A percentile compares a stretch with the other conserved stretches of the same genome.
phyloP scores from a whole-genome alignment of 75 land plant species.

The Larix kaempferi region DNA sequence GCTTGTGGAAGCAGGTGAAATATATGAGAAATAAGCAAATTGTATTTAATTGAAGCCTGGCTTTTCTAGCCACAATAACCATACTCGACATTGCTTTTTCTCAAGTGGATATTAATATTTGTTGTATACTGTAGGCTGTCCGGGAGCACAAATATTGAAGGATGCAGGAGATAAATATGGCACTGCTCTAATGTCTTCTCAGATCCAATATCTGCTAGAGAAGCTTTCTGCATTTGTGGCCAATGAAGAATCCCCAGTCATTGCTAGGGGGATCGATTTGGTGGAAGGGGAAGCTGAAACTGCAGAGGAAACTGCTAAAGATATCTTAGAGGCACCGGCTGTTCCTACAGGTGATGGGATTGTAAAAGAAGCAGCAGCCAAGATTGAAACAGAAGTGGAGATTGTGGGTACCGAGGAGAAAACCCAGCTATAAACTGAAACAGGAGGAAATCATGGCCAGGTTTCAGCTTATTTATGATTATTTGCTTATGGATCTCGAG shows the following conservation, averaged over 20 bases:
- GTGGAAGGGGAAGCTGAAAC: neutral
- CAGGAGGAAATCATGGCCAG: too few relatives aligned
- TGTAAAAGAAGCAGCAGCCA: too few relatives aligned
- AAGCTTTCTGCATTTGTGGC: neutral
- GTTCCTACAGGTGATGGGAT: too few relatives aligned
- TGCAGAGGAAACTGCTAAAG: neutral
- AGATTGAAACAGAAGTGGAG: too few relatives aligned
- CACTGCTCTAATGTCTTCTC: neutral
- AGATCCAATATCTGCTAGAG: neutral
- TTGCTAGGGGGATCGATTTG: too few relatives aligned
- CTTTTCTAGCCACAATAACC: neutral
- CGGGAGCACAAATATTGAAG: neutral
- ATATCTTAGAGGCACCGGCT: neutral
- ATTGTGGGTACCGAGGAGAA: too few relatives aligned
- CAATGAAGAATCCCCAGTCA: neutral
- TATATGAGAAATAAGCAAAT: neutral
- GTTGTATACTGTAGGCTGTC: neutral
- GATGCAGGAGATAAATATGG: conserved; percentile 7
- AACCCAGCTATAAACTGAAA: too few relatives aligned
- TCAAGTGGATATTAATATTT: too few relatives aligned
- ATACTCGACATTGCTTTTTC: neutral
- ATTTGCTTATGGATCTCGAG: too few relatives aligned
- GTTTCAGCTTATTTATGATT: too few relatives aligned
- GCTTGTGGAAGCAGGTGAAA: neutral
- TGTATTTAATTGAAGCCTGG: too few relatives aligned